phyloP scores from a whole-genome alignment of 345 rosid species.

The Syzygium grande region DNA sequence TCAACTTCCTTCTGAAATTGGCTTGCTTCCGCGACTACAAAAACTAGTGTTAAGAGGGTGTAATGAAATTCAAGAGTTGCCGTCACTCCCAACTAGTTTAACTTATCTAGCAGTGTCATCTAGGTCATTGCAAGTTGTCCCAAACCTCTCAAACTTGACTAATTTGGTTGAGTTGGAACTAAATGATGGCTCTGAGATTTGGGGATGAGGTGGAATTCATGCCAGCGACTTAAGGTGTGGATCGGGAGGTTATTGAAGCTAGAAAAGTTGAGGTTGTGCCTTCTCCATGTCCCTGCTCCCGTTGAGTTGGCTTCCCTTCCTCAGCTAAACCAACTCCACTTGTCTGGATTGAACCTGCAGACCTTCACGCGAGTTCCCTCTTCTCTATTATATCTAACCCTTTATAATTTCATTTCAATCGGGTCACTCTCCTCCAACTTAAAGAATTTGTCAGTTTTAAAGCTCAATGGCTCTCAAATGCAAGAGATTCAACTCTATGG shows the following conservation, averaged over 20 bases:
- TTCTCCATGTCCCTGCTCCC: background rate
- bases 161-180: background rate
- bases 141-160: background rate
- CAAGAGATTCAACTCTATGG: background rate
- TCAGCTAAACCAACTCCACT: background rate
- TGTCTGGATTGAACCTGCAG: background rate
- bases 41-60: background rate
- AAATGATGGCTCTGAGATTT: accelerated
- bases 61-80: background rate
- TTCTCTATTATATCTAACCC: background rate
- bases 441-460: background rate
- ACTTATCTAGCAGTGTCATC: background rate
- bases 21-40: accelerated
- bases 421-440: background rate
- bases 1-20: background rate
- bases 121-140: background rate
- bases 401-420: accelerated
- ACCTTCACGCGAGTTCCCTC: background rate
- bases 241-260: background rate
- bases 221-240: background rate
- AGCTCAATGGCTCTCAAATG: accelerated
- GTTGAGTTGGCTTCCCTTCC: accelerated
- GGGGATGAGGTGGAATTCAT: background rate
- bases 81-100: background rate
- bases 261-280: background rate